A percentile compares a stretch with the other conserved stretches of the same genome.
phyloP scores from a whole-genome alignment of 208 protist genomes.

The Dictyostelium gargantuum region DNA sequence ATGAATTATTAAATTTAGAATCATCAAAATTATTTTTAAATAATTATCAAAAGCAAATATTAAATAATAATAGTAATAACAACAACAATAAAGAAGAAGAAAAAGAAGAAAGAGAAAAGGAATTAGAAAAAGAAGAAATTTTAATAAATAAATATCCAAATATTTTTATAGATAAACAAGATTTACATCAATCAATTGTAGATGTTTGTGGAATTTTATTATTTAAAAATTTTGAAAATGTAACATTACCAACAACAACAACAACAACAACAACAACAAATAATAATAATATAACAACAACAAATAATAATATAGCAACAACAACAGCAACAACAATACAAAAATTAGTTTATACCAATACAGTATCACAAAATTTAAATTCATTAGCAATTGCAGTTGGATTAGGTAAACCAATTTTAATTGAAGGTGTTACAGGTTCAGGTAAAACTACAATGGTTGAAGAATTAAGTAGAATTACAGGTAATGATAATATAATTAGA shows the following conservation, averaged over 20 bases:
- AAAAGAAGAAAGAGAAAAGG: not conserved
- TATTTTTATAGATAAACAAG: constrained; percentile 10
- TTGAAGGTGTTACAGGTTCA: constrained; percentile 89
- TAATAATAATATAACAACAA: not conserved
- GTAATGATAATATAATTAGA: constrained; percentile 81
- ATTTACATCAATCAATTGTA: constrained; percentile 26
- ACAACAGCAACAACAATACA: not conserved
- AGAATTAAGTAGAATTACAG: constrained; percentile 83
- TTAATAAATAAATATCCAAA: not conserved
- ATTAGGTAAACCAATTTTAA: constrained; percentile 77
- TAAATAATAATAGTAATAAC: not conserved
- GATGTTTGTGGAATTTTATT: constrained; percentile 74
- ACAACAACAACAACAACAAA: not conserved
- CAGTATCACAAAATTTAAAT: constrained; percentile 57
- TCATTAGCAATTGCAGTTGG: constrained; percentile 66
- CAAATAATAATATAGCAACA: too few relatives aligned
- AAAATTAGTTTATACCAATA: constrained; percentile 64
- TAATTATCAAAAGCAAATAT: not conserved
- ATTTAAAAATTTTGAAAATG: constrained; percentile 26
- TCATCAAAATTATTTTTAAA: not conserved
- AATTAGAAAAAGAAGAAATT: not conserved
- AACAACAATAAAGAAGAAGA: not conserved
- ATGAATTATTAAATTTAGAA: not conserved
- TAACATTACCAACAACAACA: not conserved
- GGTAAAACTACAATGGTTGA: constrained; percentile 93